Evolutionary conservation across 192 early-diverging fungal genomes (phyloP), one percentile per base, ranked within the genome.

Genomic region (Backusella sp.): DNA sequence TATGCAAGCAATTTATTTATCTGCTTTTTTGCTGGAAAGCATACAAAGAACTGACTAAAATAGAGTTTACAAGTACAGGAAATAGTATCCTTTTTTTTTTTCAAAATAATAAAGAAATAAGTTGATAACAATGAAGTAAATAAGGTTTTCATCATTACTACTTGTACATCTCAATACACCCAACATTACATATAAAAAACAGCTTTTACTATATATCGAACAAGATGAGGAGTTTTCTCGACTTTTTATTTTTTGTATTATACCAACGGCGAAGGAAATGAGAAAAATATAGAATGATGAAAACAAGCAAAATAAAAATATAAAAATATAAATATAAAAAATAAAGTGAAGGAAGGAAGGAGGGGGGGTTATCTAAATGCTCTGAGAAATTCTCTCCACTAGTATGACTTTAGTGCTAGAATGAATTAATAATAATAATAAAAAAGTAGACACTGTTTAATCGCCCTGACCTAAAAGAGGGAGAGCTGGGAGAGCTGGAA

Each of bases 241-340:
- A 49, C 46, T 49, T 49, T 49, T 62, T 62, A 62, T 62, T 62
- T 62, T 28, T 62, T 62, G 26, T 26, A 49, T 49, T 49, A 49
- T 49, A 49, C 46, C 19, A 49, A 49, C 12, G n/a, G n/a, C 17
- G 46, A 49, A 49, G 46, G 15, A 49, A 49, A 49, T 49, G 19
- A n/a, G 19, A 49, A 14, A 44, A 44, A n/a, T 49, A 49, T 49
- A 62, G 9, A 11, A 12, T 26, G 21, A 62, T 28, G 26, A 28
- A 62, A 28, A 62, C 21, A 62, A 28, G 21, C 56, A 62, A 62
- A 62, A 49, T 49, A 49, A 7, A 49, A 49, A 49, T 49, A 49
- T n/a, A 44, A 9, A 53, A 7, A n/a, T 21, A 56, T 56, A 28
- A 28, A 62, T 62, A 62, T 62, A 62, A 4, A 28, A 62, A 26